These are phyloP conservation scores for rapeseed (Brassica napus) DNA, from an alignment of 345 rosid species.

Conservation along the genomic window Da-Ae NC_063438.1:19395001-19395500, in stretches of 20 bases:
- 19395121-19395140: slow-evolving; percentile 74
- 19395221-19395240: not conserved
- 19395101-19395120: slow-evolving; percentile 92
- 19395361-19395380: slow-evolving; percentile 7
- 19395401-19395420: slow-evolving; percentile 25
- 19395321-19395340: slow-evolving; percentile 9
- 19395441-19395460: slow-evolving; percentile 20
- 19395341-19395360: not conserved
- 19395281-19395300: not conserved
- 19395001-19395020: not conserved
- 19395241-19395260: not conserved
- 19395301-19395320: not conserved
- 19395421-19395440: slow-evolving; percentile 27
- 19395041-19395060: not conserved
- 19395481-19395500: not conserved
- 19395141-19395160: slow-evolving; percentile 85
- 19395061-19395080: not conserved
- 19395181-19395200: slow-evolving; percentile 83
- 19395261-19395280: not conserved
- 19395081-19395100: slow-evolving; percentile 49
- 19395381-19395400: slow-evolving; percentile 29
- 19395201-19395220: slow-evolving; percentile 75
- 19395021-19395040: not conserved
- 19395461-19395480: not conserved
- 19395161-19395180: slow-evolving; percentile 71